Base-by-base conservation (phyloP, 768 basidiomycete species). In the Scleroderma citrinum region DNA sequence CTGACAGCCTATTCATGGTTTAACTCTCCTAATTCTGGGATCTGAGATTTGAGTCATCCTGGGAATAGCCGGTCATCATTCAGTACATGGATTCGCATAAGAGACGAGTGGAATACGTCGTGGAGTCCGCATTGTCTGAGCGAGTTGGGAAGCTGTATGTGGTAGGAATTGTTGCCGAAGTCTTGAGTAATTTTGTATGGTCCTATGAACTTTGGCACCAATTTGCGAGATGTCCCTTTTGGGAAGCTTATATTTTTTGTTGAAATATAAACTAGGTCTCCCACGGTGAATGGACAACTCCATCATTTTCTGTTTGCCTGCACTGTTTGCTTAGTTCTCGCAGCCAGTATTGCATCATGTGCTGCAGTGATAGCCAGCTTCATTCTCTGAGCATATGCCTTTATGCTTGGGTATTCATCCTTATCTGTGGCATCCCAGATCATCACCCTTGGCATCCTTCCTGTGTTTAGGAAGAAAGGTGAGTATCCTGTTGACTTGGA, bases 141-240 rank as follows among this genome's bases (percentile, higher is more conserved):
- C 5, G 34, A 35, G 34, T 13, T n/a, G 5, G 34, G n/a, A 3
- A 35, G 34, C 12, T 35, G 5, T 3, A 35, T n/a, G 13, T 12
- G 12, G 13, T 35, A 35, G 5, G 34, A 35, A n/a, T n/a, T 6
- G 34, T 35, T 35, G 12, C 34, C n/a, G 12, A 35, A 35, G n/a
- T 35, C 34, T 12, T 35, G 13, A 13, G 4, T 35, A 3, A 35
- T 35, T 5, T 13, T 13, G 13, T 35, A 69, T 0, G 70, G 69
- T 7, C 70, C 69, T 13, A 71, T 60, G 39, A 55, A 73, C 34
- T 65, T 68, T 0, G 70, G 71, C 6, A 61, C 53, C 0, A 73
- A 50, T 44, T 73, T 73, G 0, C 59, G 34, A 3, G 64, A 55
- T 10, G 56, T 3, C 2, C 54, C 51, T 46, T 67, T 68, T 0